A percentile compares a stretch with the other conserved stretches of the same genome.
These are phyloP conservation scores for Diaporthe caulivora DNA, from an alignment of 2,329 filamentous ascomycete species.

Conservation along the genomic window DNA sequence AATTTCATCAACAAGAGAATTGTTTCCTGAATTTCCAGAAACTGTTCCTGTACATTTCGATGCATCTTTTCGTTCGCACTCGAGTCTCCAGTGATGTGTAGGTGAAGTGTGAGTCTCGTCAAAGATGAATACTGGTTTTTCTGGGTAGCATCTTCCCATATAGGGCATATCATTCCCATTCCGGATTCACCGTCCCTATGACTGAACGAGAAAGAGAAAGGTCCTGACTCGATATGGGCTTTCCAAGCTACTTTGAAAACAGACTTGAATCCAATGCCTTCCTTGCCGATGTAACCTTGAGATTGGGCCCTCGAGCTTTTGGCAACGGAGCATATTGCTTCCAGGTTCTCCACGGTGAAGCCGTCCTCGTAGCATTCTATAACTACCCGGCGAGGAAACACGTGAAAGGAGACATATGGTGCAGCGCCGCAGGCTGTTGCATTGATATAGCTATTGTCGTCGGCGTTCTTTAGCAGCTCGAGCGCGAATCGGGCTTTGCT, in stretches of 20 bases:
- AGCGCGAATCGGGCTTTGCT: conserved; percentile 62
- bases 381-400: conserved; percentile 53
- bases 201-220: conserved; percentile 58
- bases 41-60: conserved; percentile 49
- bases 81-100: conserved; percentile 33
- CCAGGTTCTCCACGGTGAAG: conserved; percentile 56
- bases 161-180: conserved; percentile 52
- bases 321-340: conserved; percentile 59
- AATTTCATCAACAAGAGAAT: conserved; percentile 59
- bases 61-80: conserved; percentile 16
- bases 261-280: conserved; percentile 65
- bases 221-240: conserved; percentile 54
- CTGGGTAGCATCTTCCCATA: conserved; percentile 29
- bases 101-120: conserved; percentile 37
- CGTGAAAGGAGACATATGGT: conserved; percentile 49
- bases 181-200: conserved; percentile 49
- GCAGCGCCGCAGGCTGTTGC: conserved; percentile 38
- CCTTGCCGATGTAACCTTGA: conserved; percentile 61
- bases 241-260: conserved; percentile 60
- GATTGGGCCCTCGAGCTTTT: conserved; percentile 56
- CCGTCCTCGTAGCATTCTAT: conserved; percentile 65
- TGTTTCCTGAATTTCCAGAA: conserved; percentile 53
- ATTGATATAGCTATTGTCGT: conserved; percentile 59
- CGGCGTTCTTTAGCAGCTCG: conserved; percentile 67
- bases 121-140: conserved; percentile 12